phyloP scores from a whole-genome alignment of 2,329 filamentous ascomycete species.

The Rhexocercosporidium sp. region DNA sequence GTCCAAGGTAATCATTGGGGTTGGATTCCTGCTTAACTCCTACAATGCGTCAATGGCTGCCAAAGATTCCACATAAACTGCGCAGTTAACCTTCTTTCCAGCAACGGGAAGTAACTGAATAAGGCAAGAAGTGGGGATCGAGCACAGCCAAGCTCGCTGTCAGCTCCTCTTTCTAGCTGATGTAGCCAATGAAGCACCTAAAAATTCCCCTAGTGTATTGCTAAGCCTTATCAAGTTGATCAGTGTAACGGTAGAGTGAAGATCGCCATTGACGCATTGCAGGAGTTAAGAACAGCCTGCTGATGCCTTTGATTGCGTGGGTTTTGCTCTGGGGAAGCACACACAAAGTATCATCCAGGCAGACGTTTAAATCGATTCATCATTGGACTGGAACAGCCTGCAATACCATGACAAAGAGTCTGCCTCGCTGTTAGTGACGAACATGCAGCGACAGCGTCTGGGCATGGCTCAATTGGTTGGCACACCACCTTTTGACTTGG shows the following conservation, averaged over 20 bases:
- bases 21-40: background rate
- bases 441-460: background rate
- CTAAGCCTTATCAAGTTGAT: background rate
- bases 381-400: background rate
- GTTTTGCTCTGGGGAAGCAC: background rate
- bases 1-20: background rate
- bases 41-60: background rate
- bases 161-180: too few relatives aligned
- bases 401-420: background rate
- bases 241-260: background rate
- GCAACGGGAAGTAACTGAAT: background rate
- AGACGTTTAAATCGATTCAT: background rate
- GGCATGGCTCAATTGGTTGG: background rate
- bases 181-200: background rate
- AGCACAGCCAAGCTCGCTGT: background rate
- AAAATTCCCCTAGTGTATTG: background rate
- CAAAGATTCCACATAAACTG: background rate
- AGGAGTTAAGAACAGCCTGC: background rate
- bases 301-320: background rate
- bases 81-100: background rate
- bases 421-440: background rate
- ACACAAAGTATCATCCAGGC: background rate
- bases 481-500: background rate
- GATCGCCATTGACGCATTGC: background rate
- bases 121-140: background rate